A percentile compares a stretch with the other conserved stretches of the same genome.
These are phyloP conservation scores for Phytomonas sp. DNA, from an alignment of 208 protist species.

Conservation along the genomic window DNA sequence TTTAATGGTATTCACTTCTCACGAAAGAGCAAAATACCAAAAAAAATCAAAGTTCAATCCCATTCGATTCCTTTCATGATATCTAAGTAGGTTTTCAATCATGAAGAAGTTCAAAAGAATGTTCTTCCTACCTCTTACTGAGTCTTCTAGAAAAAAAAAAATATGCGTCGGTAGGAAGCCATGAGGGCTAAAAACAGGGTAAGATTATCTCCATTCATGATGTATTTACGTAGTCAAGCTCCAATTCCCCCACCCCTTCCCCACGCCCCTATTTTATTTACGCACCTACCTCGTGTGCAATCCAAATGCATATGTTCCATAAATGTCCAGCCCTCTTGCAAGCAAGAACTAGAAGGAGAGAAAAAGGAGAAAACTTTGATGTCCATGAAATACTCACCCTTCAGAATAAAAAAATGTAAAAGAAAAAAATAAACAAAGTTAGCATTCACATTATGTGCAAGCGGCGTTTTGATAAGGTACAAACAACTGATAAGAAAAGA, in stretches of 20 bases:
- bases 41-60: background rate
- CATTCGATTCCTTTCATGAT: background rate
- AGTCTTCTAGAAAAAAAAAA: background rate
- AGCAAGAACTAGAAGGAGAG: background rate
- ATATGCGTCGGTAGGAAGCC: background rate
- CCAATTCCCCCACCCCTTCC: too few relatives aligned
- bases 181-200: background rate
- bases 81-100: background rate
- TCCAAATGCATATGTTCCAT: background rate
- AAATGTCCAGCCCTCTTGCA: background rate
- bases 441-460: background rate
- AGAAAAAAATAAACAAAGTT: background rate
- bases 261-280: background rate
- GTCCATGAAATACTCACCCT: background rate
- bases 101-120: background rate
- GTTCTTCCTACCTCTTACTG: background rate
- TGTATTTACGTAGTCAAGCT: background rate
- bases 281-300: background rate
- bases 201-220: background rate
- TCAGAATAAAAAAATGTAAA: background rate
- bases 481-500: background rate
- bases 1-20: background rate
- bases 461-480: background rate
- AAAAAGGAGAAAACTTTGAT: background rate
- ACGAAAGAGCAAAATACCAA: background rate